These are phyloP conservation scores for Cladosporium sp. DNA, from an alignment of 2,329 filamentous ascomycete genomes.

Conservation along the genomic window DNA sequence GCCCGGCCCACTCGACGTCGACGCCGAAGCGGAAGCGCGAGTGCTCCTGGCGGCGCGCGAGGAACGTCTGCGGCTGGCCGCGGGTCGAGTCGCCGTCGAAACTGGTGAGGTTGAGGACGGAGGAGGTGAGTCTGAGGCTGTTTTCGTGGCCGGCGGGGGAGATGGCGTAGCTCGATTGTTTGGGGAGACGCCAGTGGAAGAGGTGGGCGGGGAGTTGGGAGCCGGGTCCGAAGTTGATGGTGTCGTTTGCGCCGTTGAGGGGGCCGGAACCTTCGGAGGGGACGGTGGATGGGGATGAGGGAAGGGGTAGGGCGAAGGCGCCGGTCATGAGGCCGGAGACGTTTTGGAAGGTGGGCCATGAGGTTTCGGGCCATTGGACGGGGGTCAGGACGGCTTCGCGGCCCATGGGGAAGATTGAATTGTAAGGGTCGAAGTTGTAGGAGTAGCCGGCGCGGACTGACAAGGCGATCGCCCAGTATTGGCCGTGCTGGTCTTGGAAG, in stretches of 20 bases:
- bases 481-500: constrained; percentile 44
- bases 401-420: constrained; percentile 45
- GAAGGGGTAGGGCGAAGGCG: constrained; percentile 27
- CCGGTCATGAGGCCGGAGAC: constrained; percentile 39
- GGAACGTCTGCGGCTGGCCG: constrained; percentile 46
- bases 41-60: constrained; percentile 51
- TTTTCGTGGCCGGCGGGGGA: constrained; percentile 39
- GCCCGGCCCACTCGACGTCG: constrained; percentile 37
- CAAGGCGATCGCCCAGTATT: constrained; percentile 49
- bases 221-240: constrained; percentile 40
- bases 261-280: constrained; percentile 35
- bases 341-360: constrained; percentile 32
- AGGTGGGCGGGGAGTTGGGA: constrained; percentile 47
- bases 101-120: constrained; percentile 48
- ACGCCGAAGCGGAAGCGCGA: constrained; percentile 48
- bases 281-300: constrained; percentile 33
- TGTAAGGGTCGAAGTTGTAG: constrained; percentile 24
- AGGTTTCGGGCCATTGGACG: constrained; percentile 42
- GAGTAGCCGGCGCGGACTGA: constrained; percentile 39
- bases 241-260: constrained; percentile 37
- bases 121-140: constrained; percentile 44
- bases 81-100: constrained; percentile 45
- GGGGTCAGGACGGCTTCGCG: constrained; percentile 47
- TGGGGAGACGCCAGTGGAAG: constrained; percentile 50
- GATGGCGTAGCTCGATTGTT: constrained; percentile 36